Conservation (phyloP, 73 alveolate genomes). For the Tetrahymena malaccensis region DNA sequence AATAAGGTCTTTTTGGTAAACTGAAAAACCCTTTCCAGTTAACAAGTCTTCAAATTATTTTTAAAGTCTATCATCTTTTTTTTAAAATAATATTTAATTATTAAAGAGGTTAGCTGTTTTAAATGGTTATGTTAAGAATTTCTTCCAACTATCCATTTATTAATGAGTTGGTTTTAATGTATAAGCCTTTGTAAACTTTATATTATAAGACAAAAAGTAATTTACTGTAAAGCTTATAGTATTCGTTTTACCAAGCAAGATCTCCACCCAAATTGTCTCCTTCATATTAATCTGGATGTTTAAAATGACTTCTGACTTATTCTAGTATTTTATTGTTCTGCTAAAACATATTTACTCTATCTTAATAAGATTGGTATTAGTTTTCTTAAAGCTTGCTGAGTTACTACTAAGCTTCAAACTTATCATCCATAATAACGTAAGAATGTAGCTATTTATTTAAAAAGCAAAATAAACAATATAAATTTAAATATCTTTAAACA, state of each 20-base stretch:
- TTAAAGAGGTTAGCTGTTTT: not conserved
- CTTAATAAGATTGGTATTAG: not conserved
- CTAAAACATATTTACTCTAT: not conserved
- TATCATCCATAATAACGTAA: not conserved
- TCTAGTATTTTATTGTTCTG: not conserved
- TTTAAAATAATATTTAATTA: not conserved
- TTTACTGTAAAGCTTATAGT: not conserved
- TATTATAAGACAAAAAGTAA: too few species aligned
- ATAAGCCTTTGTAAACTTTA: too few species aligned
- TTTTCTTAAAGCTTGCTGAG: not conserved
- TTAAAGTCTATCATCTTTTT: not conserved
- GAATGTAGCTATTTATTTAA: not conserved
- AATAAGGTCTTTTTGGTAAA: not conserved
- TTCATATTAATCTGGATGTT: not conserved
- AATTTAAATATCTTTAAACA: not conserved
- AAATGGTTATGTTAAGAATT: too few species aligned
- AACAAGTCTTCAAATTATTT: not conserved
- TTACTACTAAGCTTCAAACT: not conserved
- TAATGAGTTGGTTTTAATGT: too few species aligned
- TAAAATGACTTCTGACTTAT: not conserved
- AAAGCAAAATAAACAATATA: not conserved
- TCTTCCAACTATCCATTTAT: too few species aligned
- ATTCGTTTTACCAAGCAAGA: not conserved
- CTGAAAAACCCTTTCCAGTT: not conserved
- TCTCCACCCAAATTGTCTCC: not conserved